A percentile compares a stretch with the other conserved stretches of the same genome.
phyloP scores from a whole-genome alignment of 2,329 filamentous ascomycete species.

The Aspergillus terreus region DNA sequence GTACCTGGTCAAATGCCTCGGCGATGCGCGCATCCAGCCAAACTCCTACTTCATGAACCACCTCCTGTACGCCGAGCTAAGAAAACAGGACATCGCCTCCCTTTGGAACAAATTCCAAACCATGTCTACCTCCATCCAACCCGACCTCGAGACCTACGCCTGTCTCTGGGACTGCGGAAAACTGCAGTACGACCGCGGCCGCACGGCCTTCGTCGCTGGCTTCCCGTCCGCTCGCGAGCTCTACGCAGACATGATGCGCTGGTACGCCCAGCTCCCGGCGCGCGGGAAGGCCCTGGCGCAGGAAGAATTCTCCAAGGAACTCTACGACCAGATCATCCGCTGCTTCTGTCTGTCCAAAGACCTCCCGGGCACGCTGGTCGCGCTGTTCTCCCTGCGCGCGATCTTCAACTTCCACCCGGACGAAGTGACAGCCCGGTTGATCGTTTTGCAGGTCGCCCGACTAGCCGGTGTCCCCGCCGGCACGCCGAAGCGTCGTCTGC shows the following conservation, averaged over 20 bases:
- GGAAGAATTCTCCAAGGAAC: conserved; percentile 43
- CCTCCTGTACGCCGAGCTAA: conserved; percentile 64
- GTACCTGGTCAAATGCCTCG: conserved; percentile 60
- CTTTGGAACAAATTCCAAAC: conserved; percentile 55
- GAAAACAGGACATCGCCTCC: conserved; percentile 53
- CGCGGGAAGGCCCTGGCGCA: conserved; percentile 25
- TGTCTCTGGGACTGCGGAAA: conserved; percentile 59
- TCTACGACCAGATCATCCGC: conserved; percentile 52
- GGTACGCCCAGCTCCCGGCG: conserved; percentile 34
- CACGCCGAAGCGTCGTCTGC: conserved; percentile 34
- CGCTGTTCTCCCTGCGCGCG: conserved; percentile 44
- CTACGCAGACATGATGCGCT: conserved; percentile 49
- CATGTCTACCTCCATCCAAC: conserved; percentile 53
- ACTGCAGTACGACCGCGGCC: conserved; percentile 46
- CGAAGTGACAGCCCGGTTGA: conserved; percentile 44
- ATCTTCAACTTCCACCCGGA: conserved; percentile 46
- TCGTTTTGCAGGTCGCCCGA: conserved; percentile 49
- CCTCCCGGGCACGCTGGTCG: conserved; percentile 47
- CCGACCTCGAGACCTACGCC: conserved; percentile 66
- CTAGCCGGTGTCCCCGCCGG: conserved; percentile 34
- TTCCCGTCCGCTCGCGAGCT: conserved; percentile 45
- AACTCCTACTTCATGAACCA: conserved; percentile 79
- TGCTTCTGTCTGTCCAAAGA: conserved; percentile 51
- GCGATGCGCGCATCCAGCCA: conserved; percentile 60
- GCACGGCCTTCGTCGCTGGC: conserved; percentile 43